Evolutionary conservation across 2,329 filamentous ascomycete genomes (phyloP).

Genomic region (Paecilomyces sp.): DNA sequence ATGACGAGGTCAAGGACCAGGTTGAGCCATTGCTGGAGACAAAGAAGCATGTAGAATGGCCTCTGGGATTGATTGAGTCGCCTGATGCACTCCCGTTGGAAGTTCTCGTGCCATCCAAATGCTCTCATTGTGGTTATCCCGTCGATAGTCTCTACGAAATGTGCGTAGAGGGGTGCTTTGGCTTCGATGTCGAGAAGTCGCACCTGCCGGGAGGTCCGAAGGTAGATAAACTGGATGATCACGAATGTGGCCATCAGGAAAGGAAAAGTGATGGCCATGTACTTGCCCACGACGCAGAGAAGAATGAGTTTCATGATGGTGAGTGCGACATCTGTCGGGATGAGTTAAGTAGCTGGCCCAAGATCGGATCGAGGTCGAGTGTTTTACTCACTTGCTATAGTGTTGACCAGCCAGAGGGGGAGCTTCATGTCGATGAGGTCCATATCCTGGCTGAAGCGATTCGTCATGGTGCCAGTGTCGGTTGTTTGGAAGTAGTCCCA

Average conservation of each 20-base stretch:
- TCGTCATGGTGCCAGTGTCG: no score
- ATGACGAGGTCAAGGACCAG: no score
- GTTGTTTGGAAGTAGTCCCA: not conserved
- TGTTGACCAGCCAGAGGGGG: not conserved
- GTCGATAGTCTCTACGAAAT: not conserved
- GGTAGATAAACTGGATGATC: not conserved
- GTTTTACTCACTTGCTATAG: no score
- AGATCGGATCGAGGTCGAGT: not conserved
- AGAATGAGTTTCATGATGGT: not conserved
- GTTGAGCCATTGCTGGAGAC: no score
- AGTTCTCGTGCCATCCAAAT: not conserved
- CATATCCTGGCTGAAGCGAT: slow-evolving; percentile 2
- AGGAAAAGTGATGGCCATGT: not conserved
- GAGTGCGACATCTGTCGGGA: no score
- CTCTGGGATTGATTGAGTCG: no score
- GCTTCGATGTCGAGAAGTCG: not conserved
- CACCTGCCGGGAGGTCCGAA: not conserved
- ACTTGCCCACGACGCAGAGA: not conserved
- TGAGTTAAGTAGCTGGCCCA: not conserved
- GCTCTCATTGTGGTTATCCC: not conserved
- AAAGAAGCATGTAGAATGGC: no score
- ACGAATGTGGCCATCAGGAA: not conserved
- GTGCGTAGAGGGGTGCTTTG: not conserved
- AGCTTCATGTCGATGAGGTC: slow-evolving; percentile 1
- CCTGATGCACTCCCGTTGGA: no score